Evolutionary conservation across 2,329 filamentous ascomycete genomes (phyloP), one percentile per base, ranked within the genome.

Genomic region (Pseudohalonectria lignicola): DNA sequence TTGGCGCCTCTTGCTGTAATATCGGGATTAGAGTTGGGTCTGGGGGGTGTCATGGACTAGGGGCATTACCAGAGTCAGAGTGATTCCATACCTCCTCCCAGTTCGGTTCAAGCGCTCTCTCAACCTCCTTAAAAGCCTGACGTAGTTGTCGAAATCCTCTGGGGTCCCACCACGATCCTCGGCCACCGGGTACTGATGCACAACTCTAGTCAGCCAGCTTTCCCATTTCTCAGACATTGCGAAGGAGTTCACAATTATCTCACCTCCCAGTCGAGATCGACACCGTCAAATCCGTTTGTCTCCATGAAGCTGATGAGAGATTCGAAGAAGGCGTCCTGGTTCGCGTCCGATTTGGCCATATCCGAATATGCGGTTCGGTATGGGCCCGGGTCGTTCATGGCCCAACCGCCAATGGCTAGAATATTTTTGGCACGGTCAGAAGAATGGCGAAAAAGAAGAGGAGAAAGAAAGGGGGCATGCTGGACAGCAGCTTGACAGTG

Each of bases 371-470:
- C 45, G 3, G 45, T 49, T n/a, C 48, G 44, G 4, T 46, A 50
- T 15, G 50, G 43, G 28, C 50, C 50, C 0, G 49, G 49, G 33
- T 67, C 60, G 37, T 53, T 61, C 41, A 65, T 60, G 3, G 54
- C 48, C 55, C 59, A 66, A 2, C 64, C 64, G 4, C 63, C 63
- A 4, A 68, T 40, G n/a, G n/a, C n/a, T n/a, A n/a, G n/a, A n/a
- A n/a, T n/a, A n/a, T n/a, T n/a, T n/a, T n/a, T n/a, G n/a, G n/a
- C n/a, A n/a, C n/a, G 2, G 37, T 23, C n/a, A 31, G 13, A n/a
- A n/a, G n/a, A n/a, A n/a, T n/a, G n/a, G n/a, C n/a, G n/a, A n/a
- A n/a, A n/a, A n/a, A n/a, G n/a, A n/a, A n/a, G n/a, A n/a, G n/a
- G n/a, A n/a, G n/a, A n/a, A n/a, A n/a, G n/a, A n/a, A n/a, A n/a